Evolutionary conservation across 2,329 filamentous ascomycete genomes (phyloP), one percentile per base, ranked within the genome.

Genomic region (Aschersonia sp.): DNA sequence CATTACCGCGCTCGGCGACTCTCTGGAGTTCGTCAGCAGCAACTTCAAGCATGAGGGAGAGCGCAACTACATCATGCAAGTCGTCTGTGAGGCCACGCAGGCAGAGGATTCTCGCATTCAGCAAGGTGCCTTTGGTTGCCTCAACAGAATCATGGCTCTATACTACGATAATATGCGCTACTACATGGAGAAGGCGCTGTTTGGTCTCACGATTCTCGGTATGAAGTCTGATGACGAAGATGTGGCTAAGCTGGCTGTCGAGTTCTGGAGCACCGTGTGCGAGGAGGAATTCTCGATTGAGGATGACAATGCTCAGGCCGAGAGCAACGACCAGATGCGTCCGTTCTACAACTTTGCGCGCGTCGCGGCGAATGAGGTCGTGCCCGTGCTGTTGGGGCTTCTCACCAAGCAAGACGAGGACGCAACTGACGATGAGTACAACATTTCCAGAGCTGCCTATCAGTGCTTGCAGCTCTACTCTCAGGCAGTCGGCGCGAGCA

Each of bases 141-240:
- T 98, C 56, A 98, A 98, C 77, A 82, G 92, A 60, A 97, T 98
- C 67, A 98, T 98, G 92, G 86, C 78, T 51, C 78, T 96, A 53
- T 98, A 98, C 75, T 98, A 98, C 66, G 92, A 98, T 60, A 94
- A 96, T 72, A 98, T 98, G 92, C 84, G 89, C 60, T 98, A 96
- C 70, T 98, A 98, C 73, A 98, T 98, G 92, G 92, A 98, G 75
- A 97, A 97, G 79, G 92, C 92, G 37, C 77, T 98, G 42, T 98
- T 98, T 59, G 92, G 92, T 50, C 76, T 98, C 41, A 98, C 92
- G 40, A 95, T 98, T 53, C 82, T 95, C 63, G 92, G 92, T 56
- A 98, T 98, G 92, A 96, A 95, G 78, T 94, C 81, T 58, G 83
- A 89, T 6, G 92, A 98, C 58, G 92, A 98, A 67, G 92, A 98